Evolutionary conservation across 805 yeast species (phyloP).

Genomic region (Kregervanrija fluxuum): DNA sequence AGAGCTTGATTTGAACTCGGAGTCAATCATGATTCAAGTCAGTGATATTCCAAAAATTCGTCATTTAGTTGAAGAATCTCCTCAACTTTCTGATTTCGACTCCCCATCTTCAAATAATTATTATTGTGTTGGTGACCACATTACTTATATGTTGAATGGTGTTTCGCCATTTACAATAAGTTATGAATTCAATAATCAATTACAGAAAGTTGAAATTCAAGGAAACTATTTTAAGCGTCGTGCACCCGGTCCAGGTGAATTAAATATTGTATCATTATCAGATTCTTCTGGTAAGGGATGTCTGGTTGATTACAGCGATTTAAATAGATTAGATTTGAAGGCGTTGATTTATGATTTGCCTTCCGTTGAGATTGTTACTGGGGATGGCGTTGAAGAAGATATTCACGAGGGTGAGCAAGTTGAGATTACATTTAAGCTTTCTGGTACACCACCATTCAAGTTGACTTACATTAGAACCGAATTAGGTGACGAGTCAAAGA

Average conservation of each 20-base stretch:
- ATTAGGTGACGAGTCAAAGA: constrained; percentile 26
- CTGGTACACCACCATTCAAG: constrained; percentile 87
- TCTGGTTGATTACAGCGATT: constrained; percentile 45
- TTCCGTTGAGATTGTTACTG: constrained; percentile 78
- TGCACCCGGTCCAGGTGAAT: constrained; percentile 76
- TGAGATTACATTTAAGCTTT: constrained; percentile 72
- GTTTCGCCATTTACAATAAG: constrained; percentile 69
- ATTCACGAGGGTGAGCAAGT: constrained; percentile 94
- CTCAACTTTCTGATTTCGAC: constrained; percentile 16
- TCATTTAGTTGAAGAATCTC: constrained; percentile 30
- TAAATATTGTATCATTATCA: constrained; percentile 57
- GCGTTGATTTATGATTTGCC: constrained; percentile 42
- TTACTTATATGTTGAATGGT: constrained; percentile 70
- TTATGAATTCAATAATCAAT: constrained; percentile 63
- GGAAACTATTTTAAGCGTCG: constrained; percentile 46
- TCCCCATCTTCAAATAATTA: constrained; percentile 22
- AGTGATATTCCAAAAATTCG: constrained; percentile 71
- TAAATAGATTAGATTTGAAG: constrained; percentile 21
- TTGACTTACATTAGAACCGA: constrained; percentile 73
- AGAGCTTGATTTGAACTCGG: constrained; percentile 28
- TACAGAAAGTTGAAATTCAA: constrained; percentile 44
- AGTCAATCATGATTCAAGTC: constrained; percentile 42
- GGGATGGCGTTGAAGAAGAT: constrained; percentile 67
- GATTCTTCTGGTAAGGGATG: constrained; percentile 74
- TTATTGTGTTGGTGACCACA: constrained; percentile 90